These are phyloP conservation scores for Meyerozyma carpophila DNA, from an alignment of 1,139 yeast genomes.

Conservation along the genomic window DNA sequence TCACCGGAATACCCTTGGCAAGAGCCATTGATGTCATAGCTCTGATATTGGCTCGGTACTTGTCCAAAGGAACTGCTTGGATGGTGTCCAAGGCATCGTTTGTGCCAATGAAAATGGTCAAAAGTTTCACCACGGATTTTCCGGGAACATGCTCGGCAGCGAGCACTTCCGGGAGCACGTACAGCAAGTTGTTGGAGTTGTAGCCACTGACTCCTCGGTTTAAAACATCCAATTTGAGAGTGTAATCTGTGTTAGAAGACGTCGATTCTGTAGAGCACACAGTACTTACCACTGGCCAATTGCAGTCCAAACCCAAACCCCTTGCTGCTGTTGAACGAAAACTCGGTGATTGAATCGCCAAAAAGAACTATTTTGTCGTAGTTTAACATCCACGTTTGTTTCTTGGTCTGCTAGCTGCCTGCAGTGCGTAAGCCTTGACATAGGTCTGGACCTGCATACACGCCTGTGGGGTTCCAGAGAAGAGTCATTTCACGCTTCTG, in stretches of 20 bases:
- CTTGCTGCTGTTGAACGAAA: constrained; percentile 27
- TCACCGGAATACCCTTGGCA: constrained; percentile 37
- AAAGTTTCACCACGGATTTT: constrained; percentile 27
- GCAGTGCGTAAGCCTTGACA: too few species aligned
- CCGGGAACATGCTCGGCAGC: constrained; percentile 24
- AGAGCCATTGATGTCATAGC: constrained; percentile 34
- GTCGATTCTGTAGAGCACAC: background rate
- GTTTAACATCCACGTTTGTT: constrained; percentile 7
- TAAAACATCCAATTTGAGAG: constrained; percentile 49
- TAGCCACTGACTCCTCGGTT: constrained; percentile 64
- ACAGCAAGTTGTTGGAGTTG: constrained; percentile 46
- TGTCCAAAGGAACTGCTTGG: constrained; percentile 51
- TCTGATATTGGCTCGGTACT: constrained; percentile 43
- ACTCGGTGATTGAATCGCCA: constrained; percentile 70
- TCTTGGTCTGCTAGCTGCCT: too few species aligned
- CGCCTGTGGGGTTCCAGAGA: background rate
- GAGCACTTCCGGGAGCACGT: constrained; percentile 43
- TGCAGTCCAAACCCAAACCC: constrained; percentile 51
- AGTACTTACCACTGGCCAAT: constrained; percentile 25
- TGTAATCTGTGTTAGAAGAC: constrained; percentile 19
- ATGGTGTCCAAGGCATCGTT: constrained; percentile 56
- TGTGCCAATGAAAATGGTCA: constrained; percentile 68
- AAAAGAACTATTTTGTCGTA: constrained; percentile 50
- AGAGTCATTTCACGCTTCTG: too few species aligned
- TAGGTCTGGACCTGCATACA: background rate